Evolutionary conservation across 371 early-diverging fungal genomes (phyloP).

Genomic region (Synchytrium microbalum): DNA sequence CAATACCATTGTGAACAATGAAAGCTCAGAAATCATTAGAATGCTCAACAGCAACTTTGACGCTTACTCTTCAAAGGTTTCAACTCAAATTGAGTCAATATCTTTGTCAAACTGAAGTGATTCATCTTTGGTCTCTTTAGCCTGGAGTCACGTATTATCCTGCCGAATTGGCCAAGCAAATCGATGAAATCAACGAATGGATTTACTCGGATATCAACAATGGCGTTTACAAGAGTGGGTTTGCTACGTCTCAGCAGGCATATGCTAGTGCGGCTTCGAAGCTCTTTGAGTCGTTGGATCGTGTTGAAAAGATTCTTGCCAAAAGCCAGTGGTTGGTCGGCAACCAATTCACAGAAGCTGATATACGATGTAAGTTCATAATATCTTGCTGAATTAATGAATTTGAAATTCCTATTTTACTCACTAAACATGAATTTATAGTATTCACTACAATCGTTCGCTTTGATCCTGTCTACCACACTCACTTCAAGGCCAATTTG

Average conservation of each 20-base stretch:
- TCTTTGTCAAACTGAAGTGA: too few relatives aligned
- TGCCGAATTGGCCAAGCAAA: slow-evolving; percentile 55
- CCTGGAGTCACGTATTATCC: slow-evolving; percentile 71
- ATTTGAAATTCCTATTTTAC: slow-evolving; percentile 2
- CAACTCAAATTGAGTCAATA: neutral
- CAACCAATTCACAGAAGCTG: slow-evolving; percentile 73
- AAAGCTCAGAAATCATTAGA: slow-evolving; percentile 90
- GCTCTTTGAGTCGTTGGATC: slow-evolving; percentile 71
- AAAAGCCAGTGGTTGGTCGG: slow-evolving; percentile 68
- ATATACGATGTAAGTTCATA: too few relatives aligned
- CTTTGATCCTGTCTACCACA: slow-evolving; percentile 35
- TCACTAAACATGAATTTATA: slow-evolving; percentile 76
- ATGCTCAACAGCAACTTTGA: slow-evolving; percentile 88
- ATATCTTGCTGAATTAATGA: neutral
- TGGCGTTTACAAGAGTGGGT: slow-evolving; percentile 38
- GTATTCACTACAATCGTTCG: slow-evolving; percentile 88
- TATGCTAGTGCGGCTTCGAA: slow-evolving; percentile 61
- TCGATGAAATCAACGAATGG: slow-evolving; percentile 85
- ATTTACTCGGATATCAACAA: slow-evolving; percentile 66
- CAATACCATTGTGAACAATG: slow-evolving; percentile 94
- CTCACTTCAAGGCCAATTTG: slow-evolving; percentile 58
- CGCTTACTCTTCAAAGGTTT: slow-evolving; percentile 25
- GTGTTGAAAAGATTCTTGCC: slow-evolving; percentile 71
- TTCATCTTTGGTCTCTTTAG: slow-evolving; percentile 9
- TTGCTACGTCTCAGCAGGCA: slow-evolving; percentile 6